phyloP scores from a whole-genome alignment of 139 green algal genomes.

The Coccomyxa sp. region DNA sequence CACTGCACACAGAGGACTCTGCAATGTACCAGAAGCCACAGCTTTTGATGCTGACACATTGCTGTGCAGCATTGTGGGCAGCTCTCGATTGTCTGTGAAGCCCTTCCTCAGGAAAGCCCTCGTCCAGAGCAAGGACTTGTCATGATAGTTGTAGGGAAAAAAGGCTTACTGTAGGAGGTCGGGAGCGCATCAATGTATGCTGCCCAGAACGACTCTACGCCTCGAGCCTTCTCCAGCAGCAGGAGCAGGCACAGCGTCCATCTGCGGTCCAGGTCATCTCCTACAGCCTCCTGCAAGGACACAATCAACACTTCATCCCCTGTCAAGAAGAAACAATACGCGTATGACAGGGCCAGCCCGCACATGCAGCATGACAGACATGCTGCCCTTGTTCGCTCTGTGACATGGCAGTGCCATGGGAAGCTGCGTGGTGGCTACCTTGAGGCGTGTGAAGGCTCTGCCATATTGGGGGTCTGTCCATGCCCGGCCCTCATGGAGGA shows the following conservation, averaged over 20 bases:
- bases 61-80: too few relatives aligned
- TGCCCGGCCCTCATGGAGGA: constrained; percentile 22
- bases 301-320: too few relatives aligned
- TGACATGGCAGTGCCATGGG: too few relatives aligned
- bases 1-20: too few relatives aligned
- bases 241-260: constrained; percentile 44
- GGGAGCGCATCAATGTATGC: constrained; percentile 45
- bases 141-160: too few relatives aligned
- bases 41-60: not conserved
- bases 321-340: too few relatives aligned
- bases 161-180: constrained; percentile 30
- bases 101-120: too few relatives aligned
- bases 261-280: constrained; percentile 16
- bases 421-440: not conserved
- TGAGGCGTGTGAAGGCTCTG: not conserved
- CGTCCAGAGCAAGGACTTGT: too few relatives aligned
- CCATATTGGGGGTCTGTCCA: constrained; percentile 14
- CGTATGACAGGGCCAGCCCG: too few relatives aligned
- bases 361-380: not conserved
- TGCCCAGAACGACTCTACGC: constrained; percentile 22
- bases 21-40: too few relatives aligned
- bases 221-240: constrained; percentile 29
- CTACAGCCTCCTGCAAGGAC: constrained; percentile 11
- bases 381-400: not conserved
- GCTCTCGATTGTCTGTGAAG: too few relatives aligned